A percentile compares a stretch with the other conserved stretches of the same genome.
Conservation (phyloP, 2,329 filamentous ascomycete genomes). For the Botrytis pseudocinerea region DNA sequence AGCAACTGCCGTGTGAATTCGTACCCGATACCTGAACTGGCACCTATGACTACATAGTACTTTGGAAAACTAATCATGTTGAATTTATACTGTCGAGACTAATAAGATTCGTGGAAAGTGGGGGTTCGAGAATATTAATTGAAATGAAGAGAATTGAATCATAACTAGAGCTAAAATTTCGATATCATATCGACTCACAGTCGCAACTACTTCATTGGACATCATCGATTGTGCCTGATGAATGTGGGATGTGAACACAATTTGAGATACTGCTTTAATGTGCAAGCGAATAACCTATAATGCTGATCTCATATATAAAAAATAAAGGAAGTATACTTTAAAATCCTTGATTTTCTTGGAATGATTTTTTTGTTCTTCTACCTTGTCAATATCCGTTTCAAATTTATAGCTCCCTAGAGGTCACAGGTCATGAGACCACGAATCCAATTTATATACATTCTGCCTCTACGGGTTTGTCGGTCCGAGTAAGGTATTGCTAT, state of each 20-base stretch:
- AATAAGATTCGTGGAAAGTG: not conserved
- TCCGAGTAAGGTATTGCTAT: not conserved
- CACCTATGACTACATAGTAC: slow-evolving; percentile 45
- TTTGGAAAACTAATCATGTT: not conserved
- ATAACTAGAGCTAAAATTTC: not conserved
- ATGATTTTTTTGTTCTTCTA: no score
- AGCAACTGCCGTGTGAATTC: slow-evolving; percentile 43
- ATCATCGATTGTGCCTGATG: not conserved
- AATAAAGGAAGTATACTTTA: not conserved
- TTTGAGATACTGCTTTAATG: not conserved
- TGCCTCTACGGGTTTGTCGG: slow-evolving; percentile 18
- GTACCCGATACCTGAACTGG: slow-evolving; percentile 50
- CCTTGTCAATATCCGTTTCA: not conserved
- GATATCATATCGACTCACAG: not conserved
- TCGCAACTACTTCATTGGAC: not conserved
- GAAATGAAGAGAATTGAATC: not conserved
- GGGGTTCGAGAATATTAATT: not conserved
- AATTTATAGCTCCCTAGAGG: not conserved
- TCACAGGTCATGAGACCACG: not conserved
- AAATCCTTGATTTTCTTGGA: accelerated
- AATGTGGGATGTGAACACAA: not conserved
- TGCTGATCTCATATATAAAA: not conserved
- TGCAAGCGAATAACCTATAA: not conserved
- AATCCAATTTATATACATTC: slow-evolving; percentile 9
- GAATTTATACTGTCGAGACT: not conserved